Evolutionary conservation across 352 stramenopile genomes (phyloP), one percentile per base, ranked within the genome.

Genomic region (Pythium aquatile): DNA sequence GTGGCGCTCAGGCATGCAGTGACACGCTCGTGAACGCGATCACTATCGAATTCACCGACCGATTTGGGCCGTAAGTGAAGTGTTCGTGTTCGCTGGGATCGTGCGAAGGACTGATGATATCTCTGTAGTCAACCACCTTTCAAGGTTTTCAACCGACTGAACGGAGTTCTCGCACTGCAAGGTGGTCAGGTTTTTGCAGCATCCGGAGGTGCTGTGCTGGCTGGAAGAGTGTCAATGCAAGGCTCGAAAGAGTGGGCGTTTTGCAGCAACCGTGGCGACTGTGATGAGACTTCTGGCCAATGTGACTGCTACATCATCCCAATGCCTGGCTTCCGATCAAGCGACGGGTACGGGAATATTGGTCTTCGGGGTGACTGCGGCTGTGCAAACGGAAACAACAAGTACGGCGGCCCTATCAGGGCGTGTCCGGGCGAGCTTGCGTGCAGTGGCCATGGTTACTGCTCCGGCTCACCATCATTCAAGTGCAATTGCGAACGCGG

Each of bases 331-430:
- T 97, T 83, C 70, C 75, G 88, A 14, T 90, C 86, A 4, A 95
- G 85, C 32, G 83, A 93, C 54, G 88, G 87, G 14, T 97, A 96
- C 61, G 93, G 93, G 24, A 96, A 88, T 42, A 73, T 72, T 10
- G 93, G 94, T 3, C 77, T 74, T 35, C 79, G 89, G n/a, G 95
- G 90, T 13, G 95, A 99, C 72, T 98, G 96, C 55, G 96, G 95
- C 7, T 90, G 89, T 58, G 85, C 83, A 14, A 88, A 93, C 57
- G 81, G 87, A 53, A 80, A 88, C 29, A 96, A 90, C 46, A 73
- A 87, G 39, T 93, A 91, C 55, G 81, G 81, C 9, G 82, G 84
- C 1, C 16, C 68, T 1, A 90, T 91, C 58, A 78, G 69, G 37
- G 54, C 78, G 1, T 93, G 85, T 49, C 65, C 82, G 0, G 85